Evolutionary conservation across 1,139 yeast genomes (phyloP).

Genomic region (Debaryomycetaceae sp.): DNA sequence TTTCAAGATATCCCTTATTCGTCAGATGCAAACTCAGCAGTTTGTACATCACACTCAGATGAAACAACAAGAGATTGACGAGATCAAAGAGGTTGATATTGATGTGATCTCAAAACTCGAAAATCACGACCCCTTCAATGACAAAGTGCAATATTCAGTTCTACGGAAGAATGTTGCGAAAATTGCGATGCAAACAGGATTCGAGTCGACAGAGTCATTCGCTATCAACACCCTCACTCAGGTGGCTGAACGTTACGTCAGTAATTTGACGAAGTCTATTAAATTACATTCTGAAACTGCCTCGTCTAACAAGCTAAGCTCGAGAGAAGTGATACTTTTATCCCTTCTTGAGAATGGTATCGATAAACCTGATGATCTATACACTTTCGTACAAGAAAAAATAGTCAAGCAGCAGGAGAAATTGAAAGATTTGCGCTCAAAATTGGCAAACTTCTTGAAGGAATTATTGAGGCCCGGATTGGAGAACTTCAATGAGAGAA

Average conservation of each 20-base stretch:
- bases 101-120: constrained; percentile 76
- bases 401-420: constrained; percentile 67
- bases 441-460: constrained; percentile 70
- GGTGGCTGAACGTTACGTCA: constrained; percentile 74
- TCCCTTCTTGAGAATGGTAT: constrained; percentile 83
- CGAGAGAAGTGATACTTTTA: constrained; percentile 52
- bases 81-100: constrained; percentile 64
- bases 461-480: constrained; percentile 83
- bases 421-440: constrained; percentile 62
- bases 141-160: constrained; percentile 60
- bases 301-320: constrained; percentile 43
- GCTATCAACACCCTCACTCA: constrained; percentile 83
- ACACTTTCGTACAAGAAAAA: constrained; percentile 71
- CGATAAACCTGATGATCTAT: constrained; percentile 71
- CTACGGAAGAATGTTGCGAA: constrained; percentile 71
- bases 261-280: constrained; percentile 69
- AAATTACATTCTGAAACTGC: constrained; percentile 67
- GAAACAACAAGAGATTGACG: constrained; percentile 65
- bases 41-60: constrained; percentile 72
- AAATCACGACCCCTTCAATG: constrained; percentile 57
- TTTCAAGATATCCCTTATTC: constrained; percentile 80
- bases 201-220: constrained; percentile 74
- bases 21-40: constrained; percentile 88
- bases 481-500: constrained; percentile 68
- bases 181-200: constrained; percentile 89